Percentiles rank a stretch among this genome's conserved stretches.
Conservation (phyloP, 495 filamentous ascomycete species). For the Tuber umbilicatum region DNA sequence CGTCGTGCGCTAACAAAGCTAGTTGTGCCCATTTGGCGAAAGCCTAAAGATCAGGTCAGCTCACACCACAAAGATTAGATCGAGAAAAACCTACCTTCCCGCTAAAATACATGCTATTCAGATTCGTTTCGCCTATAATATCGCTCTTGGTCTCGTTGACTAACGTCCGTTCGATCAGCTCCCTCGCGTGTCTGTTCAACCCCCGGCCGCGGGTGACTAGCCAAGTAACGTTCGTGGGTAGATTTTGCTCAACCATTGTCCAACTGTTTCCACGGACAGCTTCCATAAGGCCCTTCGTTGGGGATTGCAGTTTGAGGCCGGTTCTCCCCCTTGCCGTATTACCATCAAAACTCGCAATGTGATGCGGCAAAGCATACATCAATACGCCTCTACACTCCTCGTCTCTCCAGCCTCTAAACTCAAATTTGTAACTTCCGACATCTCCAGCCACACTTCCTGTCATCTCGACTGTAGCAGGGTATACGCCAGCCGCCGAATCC, state of each 20-base stretch:
- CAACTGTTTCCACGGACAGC: constrained; percentile 69
- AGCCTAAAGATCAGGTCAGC: constrained; percentile 49
- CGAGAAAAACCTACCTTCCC: constrained; percentile 57
- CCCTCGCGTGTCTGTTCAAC: constrained; percentile 45
- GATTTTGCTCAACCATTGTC: constrained; percentile 66
- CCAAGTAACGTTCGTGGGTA: constrained; percentile 64
- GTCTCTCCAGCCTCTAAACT: constrained; percentile 46
- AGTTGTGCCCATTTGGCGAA: constrained; percentile 79
- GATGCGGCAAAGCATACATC: constrained; percentile 90
- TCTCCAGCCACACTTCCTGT: constrained; percentile 55
- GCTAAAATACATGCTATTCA: constrained; percentile 90
- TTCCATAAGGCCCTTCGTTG: constrained; percentile 75
- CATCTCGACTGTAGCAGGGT: constrained; percentile 56
- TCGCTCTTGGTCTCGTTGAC: constrained; percentile 64
- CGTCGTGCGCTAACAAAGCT: constrained; percentile 60
- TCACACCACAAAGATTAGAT: background rate
- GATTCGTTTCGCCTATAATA: constrained; percentile 61
- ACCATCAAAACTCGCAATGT: constrained; percentile 64
- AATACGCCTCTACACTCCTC: constrained; percentile 47
- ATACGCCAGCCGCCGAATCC: constrained; percentile 70
- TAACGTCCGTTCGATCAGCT: constrained; percentile 50
- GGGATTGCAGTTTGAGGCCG: constrained; percentile 61
- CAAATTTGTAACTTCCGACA: constrained; percentile 64
- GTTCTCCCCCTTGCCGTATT: constrained; percentile 53
- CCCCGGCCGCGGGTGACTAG: constrained; percentile 48